These are phyloP conservation scores for Hyaloscypha hepaticicola DNA, from an alignment of 495 filamentous ascomycete species.

Conservation along the genomic window DNA sequence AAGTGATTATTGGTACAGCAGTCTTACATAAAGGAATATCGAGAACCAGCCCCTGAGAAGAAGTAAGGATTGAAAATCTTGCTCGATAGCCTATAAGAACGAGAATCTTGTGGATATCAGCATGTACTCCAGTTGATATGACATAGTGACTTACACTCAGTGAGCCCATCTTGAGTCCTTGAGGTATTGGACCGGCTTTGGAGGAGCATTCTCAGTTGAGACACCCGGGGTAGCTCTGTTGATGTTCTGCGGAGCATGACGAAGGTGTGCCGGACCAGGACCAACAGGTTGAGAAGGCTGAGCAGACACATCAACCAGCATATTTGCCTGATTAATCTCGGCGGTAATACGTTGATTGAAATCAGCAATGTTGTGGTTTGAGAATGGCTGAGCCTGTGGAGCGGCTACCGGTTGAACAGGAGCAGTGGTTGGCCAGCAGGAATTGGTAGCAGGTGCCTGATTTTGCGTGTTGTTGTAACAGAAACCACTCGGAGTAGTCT, in stretches of 20 bases:
- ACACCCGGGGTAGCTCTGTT: not conserved
- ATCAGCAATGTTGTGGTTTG: not conserved
- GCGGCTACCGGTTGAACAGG: too few relatives aligned
- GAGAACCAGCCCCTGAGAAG: not conserved
- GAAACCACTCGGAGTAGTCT: not conserved
- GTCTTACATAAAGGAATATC: not conserved
- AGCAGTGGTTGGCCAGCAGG: not conserved
- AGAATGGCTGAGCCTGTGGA: too few relatives aligned
- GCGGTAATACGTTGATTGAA: not conserved
- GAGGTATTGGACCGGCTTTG: not conserved
- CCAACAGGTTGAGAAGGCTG: not conserved
- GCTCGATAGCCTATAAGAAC: not conserved
- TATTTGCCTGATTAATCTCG: not conserved
- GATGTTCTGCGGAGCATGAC: not conserved
- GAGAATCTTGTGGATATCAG: not conserved
- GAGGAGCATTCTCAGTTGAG: not conserved
- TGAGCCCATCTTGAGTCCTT: slow-evolving; percentile 13
- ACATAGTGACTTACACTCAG: not conserved
- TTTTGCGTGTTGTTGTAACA: not conserved
- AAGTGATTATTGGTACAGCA: not conserved
- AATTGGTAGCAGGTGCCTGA: not conserved
- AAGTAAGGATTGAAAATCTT: not conserved
- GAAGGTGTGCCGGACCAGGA: not conserved
- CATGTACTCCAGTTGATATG: not conserved
- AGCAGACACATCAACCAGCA: not conserved